These are phyloP conservation scores for Mortierella polycephala DNA, from an alignment of 371 early-diverging fungal genomes.

Conservation along the genomic window DNA sequence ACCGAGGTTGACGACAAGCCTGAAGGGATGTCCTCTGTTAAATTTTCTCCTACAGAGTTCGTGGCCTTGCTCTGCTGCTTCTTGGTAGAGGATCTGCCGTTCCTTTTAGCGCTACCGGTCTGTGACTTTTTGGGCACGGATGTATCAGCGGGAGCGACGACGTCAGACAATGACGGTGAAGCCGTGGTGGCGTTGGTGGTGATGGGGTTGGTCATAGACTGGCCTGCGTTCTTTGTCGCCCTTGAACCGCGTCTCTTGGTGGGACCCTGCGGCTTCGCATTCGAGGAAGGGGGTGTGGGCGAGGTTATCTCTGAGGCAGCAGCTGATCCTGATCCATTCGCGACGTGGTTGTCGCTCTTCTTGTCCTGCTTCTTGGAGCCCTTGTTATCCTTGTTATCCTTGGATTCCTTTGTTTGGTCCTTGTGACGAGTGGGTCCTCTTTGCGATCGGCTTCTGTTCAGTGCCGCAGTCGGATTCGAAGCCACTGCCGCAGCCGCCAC, in stretches of 20 bases:
- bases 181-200: background rate
- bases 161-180: conserved; percentile 3
- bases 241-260: conserved; percentile 26
- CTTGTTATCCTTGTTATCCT: conserved; percentile 13
- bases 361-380: conserved; percentile 18
- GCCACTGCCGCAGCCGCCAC: background rate
- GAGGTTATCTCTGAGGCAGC: background rate
- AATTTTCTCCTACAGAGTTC: conserved; percentile 3
- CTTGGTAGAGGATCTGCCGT: conserved; percentile 9
- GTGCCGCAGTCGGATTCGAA: conserved; percentile 5
- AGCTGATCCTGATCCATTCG: background rate
- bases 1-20: background rate
- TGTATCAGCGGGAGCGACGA: conserved; percentile 4
- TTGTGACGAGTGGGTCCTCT: conserved; percentile 7
- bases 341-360: conserved; percentile 4
- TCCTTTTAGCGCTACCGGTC: conserved; percentile 9
- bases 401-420: conserved; percentile 13
- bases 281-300: conserved; percentile 6
- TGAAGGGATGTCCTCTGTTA: conserved; percentile 2
- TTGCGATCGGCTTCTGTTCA: conserved; percentile 14
- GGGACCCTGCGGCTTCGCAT: conserved; percentile 10
- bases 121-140: conserved; percentile 14
- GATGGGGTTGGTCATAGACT: background rate
- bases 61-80: conserved; percentile 13
- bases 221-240: conserved; percentile 3